phyloP scores from a whole-genome alignment of 108 stramenopile genomes.

The Parietichytrium sp. region DNA sequence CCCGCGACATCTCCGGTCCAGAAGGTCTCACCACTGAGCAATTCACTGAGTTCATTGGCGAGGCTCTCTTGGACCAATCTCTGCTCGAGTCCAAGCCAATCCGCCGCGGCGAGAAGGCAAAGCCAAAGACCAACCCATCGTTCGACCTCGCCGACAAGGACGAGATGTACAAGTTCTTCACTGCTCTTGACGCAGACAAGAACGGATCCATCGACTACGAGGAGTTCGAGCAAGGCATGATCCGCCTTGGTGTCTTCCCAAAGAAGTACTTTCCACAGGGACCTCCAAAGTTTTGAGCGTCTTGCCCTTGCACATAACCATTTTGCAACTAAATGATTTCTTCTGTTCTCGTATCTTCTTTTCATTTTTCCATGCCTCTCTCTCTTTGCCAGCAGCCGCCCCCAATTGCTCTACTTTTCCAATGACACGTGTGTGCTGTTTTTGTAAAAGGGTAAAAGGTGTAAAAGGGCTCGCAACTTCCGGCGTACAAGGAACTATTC shows the following conservation, averaged over 20 bases:
- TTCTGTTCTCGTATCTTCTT: too few relatives aligned
- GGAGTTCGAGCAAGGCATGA: constrained; percentile 83
- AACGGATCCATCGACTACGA: constrained; percentile 80
- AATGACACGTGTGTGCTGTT: too few relatives aligned
- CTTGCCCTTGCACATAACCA: too few relatives aligned
- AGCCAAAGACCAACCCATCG: constrained; percentile 69
- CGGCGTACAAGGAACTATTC: too few relatives aligned
- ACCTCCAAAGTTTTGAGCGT: neutral
- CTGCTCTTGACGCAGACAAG: constrained; percentile 80
- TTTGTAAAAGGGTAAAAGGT: too few relatives aligned
- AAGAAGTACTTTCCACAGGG: constrained; percentile 48
- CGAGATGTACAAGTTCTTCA: constrained; percentile 76
- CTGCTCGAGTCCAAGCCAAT: constrained; percentile 60
- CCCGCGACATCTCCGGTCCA: constrained; percentile 89
- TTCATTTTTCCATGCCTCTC: too few relatives aligned
- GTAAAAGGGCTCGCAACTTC: too few relatives aligned
- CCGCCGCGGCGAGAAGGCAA: constrained; percentile 70
- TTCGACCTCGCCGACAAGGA: constrained; percentile 77
- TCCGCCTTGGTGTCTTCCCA: constrained; percentile 89
- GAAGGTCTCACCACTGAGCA: constrained; percentile 88
- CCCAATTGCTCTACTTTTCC: too few relatives aligned
- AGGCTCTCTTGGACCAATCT: constrained; percentile 72
- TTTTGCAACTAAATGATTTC: too few relatives aligned
- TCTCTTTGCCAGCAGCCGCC: too few relatives aligned
- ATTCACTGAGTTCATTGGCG: constrained; percentile 87